These are phyloP conservation scores for Dictyostelium capitatum DNA, from an alignment of 78 protist species.

Conservation along the genomic window DNA sequence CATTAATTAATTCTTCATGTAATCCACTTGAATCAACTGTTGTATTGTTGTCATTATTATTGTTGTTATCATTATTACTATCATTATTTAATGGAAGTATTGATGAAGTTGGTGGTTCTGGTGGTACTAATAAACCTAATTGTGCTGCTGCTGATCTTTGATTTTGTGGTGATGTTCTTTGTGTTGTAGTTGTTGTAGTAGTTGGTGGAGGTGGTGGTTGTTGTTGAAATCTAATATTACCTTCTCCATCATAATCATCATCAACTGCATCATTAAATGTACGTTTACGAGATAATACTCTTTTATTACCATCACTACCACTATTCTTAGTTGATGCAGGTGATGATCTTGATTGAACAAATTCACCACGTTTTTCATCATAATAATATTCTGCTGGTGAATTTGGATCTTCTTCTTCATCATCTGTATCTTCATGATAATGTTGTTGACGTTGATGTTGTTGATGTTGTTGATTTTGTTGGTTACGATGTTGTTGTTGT, in stretches of 20 bases:
- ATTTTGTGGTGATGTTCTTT: not conserved
- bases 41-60: not conserved
- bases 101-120: not conserved
- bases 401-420: not conserved
- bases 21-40: not conserved
- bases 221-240: not conserved
- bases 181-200: not conserved
- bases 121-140: no score
- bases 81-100: not conserved
- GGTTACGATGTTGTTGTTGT: no score
- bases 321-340: not conserved
- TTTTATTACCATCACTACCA: not conserved
- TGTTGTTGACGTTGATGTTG: not conserved
- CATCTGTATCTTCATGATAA: not conserved
- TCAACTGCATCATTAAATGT: no score
- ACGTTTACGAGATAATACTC: no score
- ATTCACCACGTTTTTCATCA: constrained; percentile 7
- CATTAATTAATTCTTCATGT: constrained; percentile 14
- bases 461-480: not conserved
- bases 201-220: not conserved
- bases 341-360: not conserved
- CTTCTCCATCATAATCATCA: not conserved
- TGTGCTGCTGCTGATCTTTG: no score
- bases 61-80: not conserved
- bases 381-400: constrained; percentile 15